Percentiles rank a stretch among this genome's conserved stretches.
phyloP scores from a whole-genome alignment of 2,329 filamentous ascomycete species.

The Fusarium dimerum region DNA sequence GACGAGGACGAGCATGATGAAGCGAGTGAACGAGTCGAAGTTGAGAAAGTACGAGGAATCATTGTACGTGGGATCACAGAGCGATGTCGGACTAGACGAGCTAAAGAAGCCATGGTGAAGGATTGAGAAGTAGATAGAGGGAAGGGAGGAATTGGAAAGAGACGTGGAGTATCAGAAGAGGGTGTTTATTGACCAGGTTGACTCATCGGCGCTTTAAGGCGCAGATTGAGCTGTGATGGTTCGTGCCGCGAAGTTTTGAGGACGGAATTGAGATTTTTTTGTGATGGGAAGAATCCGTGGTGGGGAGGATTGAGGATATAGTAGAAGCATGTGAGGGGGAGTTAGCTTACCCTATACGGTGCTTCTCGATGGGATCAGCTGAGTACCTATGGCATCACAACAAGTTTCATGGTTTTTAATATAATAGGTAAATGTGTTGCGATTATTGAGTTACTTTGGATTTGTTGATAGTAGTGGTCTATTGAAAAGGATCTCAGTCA shows the following conservation, averaged over 20 bases:
- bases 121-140: not conserved
- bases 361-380: too few relatives aligned
- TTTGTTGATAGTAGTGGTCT: too few relatives aligned
- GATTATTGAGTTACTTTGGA: too few relatives aligned
- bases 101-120: constrained; percentile 17
- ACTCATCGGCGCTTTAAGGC: constrained; percentile 27
- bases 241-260: constrained; percentile 52
- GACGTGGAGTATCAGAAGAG: not conserved
- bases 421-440: too few relatives aligned
- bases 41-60: not conserved
- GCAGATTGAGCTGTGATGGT: constrained; percentile 42
- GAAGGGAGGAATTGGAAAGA: not conserved
- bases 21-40: constrained; percentile 24
- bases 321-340: constrained; percentile 1
- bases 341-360: too few relatives aligned
- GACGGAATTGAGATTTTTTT: constrained; percentile 24
- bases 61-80: constrained; percentile 4
- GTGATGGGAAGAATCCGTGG: too few relatives aligned
- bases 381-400: too few relatives aligned
- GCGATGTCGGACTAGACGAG: constrained; percentile 18
- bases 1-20: constrained; percentile 20
- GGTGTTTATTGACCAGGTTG: constrained; percentile 9
- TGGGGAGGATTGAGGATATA: not conserved
- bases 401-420: too few relatives aligned
- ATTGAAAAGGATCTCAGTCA: too few relatives aligned